Percentiles rank a stretch among this genome's conserved stretches.
These are phyloP conservation scores for Colletotrichum sojae DNA, from an alignment of 2,329 filamentous ascomycete genomes.

Conservation along the genomic window DNA sequence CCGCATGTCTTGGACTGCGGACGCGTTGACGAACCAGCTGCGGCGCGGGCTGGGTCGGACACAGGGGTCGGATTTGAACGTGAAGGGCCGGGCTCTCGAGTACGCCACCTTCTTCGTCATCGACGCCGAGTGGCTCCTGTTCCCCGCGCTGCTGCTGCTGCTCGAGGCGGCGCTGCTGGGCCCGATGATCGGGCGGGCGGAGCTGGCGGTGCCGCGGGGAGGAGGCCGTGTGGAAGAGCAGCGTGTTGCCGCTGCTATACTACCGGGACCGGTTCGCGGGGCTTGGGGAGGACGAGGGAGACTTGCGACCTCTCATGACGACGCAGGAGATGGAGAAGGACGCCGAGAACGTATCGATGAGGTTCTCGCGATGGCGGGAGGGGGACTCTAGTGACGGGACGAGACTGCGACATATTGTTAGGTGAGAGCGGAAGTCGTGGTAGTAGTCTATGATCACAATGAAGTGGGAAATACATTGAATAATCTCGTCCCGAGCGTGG, in stretches of 20 bases:
- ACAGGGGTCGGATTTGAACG: neutral
- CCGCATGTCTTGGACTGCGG: neutral
- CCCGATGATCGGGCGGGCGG: neutral
- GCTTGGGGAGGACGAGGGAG: fast-evolving
- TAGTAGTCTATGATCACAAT: neutral
- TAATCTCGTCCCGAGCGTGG: neutral
- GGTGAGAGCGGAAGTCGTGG: neutral
- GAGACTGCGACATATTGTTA: neutral
- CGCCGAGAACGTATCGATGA: neutral
- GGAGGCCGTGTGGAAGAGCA: slow-evolving; percentile 6
- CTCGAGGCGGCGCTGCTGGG: slow-evolving; percentile 1
- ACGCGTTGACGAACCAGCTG: neutral
- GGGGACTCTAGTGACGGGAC: neutral
- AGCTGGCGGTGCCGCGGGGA: neutral
- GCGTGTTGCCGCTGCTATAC: neutral
- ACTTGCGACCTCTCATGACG: neutral
- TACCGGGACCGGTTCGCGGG: neutral
- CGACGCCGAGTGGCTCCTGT: slow-evolving; percentile 1
- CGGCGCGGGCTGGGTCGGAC: neutral
- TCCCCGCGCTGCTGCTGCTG: neutral
- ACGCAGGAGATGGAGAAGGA: neutral
- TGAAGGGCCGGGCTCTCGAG: neutral
- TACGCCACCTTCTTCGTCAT: neutral
- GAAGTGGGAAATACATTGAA: neutral
- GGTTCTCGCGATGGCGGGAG: neutral